phyloP scores from a whole-genome alignment of 1,139 yeast genomes.

The Yamadazyma atmosphaerica region DNA sequence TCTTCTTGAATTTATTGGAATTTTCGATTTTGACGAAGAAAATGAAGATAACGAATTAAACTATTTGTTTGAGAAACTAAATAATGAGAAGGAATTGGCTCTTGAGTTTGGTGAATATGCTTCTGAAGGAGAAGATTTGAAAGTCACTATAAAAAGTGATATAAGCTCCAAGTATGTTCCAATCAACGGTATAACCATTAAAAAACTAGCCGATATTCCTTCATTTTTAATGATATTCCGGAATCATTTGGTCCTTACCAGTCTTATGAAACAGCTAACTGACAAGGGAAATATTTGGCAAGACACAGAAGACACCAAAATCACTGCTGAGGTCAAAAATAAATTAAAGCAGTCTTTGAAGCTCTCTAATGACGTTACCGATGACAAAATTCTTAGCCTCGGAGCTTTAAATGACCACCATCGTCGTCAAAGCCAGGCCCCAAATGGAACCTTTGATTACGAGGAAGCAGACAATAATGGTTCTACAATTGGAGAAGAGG shows the following conservation, averaged over 20 bases:
- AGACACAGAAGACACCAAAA: not conserved
- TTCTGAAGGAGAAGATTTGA: slow-evolving; percentile 4
- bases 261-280: slow-evolving; percentile 17
- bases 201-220: slow-evolving; percentile 25
- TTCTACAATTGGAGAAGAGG: slow-evolving; percentile 7
- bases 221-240: slow-evolving; percentile 30
- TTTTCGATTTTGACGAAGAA: slow-evolving; percentile 14
- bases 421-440: slow-evolving; percentile 5
- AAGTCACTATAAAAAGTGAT: slow-evolving; percentile 10
- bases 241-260: slow-evolving; percentile 30
- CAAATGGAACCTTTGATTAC: slow-evolving; percentile 13
- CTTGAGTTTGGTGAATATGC: slow-evolving; percentile 6
- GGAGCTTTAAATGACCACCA: slow-evolving; percentile 25
- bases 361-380: slow-evolving; percentile 37
- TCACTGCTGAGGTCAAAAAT: slow-evolving; percentile 17
- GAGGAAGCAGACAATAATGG: not conserved
- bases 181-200: slow-evolving; percentile 23
- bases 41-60: slow-evolving; percentile 4
- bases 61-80: slow-evolving; percentile 19
- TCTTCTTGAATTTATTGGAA: slow-evolving; percentile 33
- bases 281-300: slow-evolving; percentile 3
- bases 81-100: slow-evolving; percentile 19
- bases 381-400: slow-evolving; percentile 41
- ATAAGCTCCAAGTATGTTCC: slow-evolving; percentile 19
- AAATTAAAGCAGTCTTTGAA: slow-evolving; percentile 39